Percentiles rank a stretch among this genome's conserved stretches.
Conservation (phyloP, 192 early-diverging fungal genomes). For the Podila minutissima region DNA sequence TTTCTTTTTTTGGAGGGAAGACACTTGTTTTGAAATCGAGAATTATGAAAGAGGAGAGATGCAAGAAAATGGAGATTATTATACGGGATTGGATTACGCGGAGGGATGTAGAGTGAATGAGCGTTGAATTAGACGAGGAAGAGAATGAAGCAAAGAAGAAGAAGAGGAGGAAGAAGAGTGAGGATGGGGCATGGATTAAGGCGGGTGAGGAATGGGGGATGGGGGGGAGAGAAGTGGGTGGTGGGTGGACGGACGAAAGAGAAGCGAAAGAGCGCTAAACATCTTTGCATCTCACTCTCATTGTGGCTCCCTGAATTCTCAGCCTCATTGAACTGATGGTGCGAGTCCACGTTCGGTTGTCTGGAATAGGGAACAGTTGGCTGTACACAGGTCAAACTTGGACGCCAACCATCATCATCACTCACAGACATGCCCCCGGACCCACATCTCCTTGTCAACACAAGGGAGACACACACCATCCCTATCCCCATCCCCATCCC, state of each 20-base stretch:
- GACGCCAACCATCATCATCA: too few species aligned
- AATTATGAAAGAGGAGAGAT: background rate
- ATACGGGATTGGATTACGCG: background rate
- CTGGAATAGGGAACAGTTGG: too few species aligned
- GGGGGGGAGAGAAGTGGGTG: background rate
- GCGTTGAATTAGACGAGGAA: background rate
- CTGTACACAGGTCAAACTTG: too few species aligned
- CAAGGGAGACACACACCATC: too few species aligned
- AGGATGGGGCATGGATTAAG: background rate
- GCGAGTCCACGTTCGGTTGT: background rate
- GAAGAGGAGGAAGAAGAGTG: background rate
- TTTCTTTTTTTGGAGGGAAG: too few species aligned
- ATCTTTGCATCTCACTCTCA: background rate
- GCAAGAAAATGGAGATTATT: too few species aligned
- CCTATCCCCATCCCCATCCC: too few species aligned
- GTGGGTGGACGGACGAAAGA: background rate
- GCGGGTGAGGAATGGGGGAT: background rate
- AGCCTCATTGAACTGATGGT: background rate
- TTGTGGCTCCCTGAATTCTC: background rate
- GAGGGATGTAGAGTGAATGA: background rate
- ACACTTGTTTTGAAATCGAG: background rate
- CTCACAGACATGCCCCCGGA: too few species aligned
- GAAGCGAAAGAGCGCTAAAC: background rate
- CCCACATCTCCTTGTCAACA: too few species aligned
- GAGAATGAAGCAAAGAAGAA: conserved; percentile 2